Evolutionary conservation across 164 flowering plant species (phyloP), one percentile per base, ranked within the genome.

Genomic region (Saururus chinensis): DNA sequence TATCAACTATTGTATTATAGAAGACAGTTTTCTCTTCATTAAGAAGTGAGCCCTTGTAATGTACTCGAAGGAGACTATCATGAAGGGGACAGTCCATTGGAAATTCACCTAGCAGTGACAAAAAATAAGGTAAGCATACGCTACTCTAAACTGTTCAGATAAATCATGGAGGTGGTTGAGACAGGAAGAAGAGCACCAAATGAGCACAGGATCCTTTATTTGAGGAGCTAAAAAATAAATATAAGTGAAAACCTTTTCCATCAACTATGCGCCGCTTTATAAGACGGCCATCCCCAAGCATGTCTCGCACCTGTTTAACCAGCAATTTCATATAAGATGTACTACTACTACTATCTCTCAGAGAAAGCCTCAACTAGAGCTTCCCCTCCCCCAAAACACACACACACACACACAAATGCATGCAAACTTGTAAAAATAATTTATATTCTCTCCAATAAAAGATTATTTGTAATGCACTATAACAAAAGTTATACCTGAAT

Each of bases 1-100:
- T 90, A 76, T 93, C 85, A 63, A 83, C 68, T 77, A 78, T 80
- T 24, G 97, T 90, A 74, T 93, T 87, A 76, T 84, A 88, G 75
- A 90, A 90, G 35, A 90, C 83, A 4, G 73, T 80, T 67, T 79
- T 84, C 62, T 84, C 82, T 66, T 87, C 87, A 75, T 88, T 71
- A 41, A 85, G 83, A 66, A 93, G 84, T 82, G 78, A 82, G 51
- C 91, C 97, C 80, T 82, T 88, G 74, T 85, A 93, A 71, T 90
- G 99, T 48, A 90, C 88, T 63, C 76, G 80, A 40, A 93, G 75
- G 6, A 78, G 87, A 74, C 99, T 90, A 75, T 93, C 99, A 57
- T 90, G 92, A 69, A 93, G 97, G 40, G 97, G 99, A 74, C 99
- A 93, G 75, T 93, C 99, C 97, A 93, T 90, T 9, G 99, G 99